Evolutionary conservation across 176 grass and related monocot genomes (phyloP), one percentile per base, ranked within the genome.

Genomic region (Eragrostis nindensis): DNA sequence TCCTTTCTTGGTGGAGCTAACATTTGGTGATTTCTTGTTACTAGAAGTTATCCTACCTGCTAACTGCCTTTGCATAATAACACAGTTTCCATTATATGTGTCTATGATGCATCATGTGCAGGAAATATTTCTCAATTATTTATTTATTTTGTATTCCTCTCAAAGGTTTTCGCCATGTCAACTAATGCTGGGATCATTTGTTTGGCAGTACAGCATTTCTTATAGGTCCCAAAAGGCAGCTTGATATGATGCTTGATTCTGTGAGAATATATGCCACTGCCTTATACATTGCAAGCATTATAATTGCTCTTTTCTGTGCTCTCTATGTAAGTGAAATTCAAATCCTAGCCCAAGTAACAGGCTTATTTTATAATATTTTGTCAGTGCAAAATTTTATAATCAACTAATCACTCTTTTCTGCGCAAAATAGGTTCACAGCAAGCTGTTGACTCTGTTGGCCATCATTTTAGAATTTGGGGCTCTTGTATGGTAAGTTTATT

Each of bases 171-270:
- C 39, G 57, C 45, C 81, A 69, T 74, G 30, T 83, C 66, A 74
- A 73, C 86, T 93, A 90, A 91, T 87, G 54, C 19, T 80, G 61
- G 71, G 48, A 36, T 63, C 41, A 61, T 95, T 89, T 86, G 83
- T 85, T 84, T 93, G 92, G 80, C 96, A 99, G 96, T 90, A 99
- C 96, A 88, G 96, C 92, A 79, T 99, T 99, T 93, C 88, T 99
- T 71, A 99, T 99, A 68, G 96, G 96, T 27, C 96, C 96, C 26
- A 99, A 95, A 84, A 86, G 88, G 69, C 96, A 99, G 79, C 74
- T 99, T 50, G 92, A 94, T 65, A 95, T 99, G 96, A 99, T 99
- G 96, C 90, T 99, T 95, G 96, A 99, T 99, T 92, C 96, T 38
- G 90, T 91, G 49, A 89, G 96, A 22, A 95, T 99, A 87, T 99